phyloP scores from a whole-genome alignment of 2,329 filamentous ascomycete genomes.

The Alternaria hordeiaustralica region DNA sequence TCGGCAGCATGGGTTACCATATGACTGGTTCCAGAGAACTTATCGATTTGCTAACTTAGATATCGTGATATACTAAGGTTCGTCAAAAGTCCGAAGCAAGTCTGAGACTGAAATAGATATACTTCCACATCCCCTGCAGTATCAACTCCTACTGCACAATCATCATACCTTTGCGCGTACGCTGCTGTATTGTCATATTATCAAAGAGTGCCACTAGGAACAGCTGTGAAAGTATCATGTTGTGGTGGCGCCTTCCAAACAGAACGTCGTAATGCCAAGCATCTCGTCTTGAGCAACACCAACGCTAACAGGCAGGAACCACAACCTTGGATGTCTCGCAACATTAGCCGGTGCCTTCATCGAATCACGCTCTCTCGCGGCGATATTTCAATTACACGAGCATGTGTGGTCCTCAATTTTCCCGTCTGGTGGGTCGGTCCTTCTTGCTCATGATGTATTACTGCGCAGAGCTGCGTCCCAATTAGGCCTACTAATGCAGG shows the following conservation, averaged over 20 bases:
- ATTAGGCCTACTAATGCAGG: background rate
- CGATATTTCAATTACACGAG: background rate
- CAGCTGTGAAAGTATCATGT: background rate
- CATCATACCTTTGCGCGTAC: background rate
- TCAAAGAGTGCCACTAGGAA: background rate
- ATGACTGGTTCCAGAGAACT: background rate
- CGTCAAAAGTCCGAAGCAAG: background rate
- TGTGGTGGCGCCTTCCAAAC: background rate
- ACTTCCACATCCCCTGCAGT: background rate
- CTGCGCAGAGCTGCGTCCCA: slow-evolving; percentile 1
- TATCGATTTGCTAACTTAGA: background rate
- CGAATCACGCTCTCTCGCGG: background rate
- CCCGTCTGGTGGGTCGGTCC: background rate
- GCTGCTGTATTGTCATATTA: background rate
- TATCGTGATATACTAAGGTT: background rate
- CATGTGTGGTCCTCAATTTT: background rate
- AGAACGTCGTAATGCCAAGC: background rate
- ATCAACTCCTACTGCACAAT: background rate
- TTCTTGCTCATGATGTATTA: slow-evolving; percentile 1
- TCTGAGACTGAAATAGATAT: background rate
- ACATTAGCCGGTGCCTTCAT: background rate
- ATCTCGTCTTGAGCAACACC: background rate
- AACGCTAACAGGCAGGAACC: background rate
- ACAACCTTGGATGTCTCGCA: background rate
- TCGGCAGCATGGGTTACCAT: background rate